phyloP scores from a whole-genome alignment of 2,329 filamentous ascomycete genomes.

The Ophiocordyceps camponoti-rufipedis region DNA sequence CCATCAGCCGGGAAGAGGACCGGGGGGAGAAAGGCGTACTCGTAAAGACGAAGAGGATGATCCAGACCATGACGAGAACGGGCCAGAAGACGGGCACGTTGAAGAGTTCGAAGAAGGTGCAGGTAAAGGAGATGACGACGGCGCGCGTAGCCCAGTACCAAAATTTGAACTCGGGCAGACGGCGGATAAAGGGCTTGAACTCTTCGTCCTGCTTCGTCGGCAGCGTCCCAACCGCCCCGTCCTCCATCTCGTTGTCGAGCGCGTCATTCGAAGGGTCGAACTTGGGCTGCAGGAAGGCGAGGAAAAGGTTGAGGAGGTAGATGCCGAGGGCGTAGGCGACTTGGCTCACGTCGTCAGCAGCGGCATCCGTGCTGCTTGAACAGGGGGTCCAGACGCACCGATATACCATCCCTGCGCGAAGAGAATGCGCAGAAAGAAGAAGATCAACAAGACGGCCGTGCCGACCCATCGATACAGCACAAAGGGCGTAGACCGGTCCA shows the following conservation, averaged over 20 bases:
- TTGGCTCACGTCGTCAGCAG: constrained; percentile 15
- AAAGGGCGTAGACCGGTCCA: constrained; percentile 86
- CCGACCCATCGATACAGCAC: constrained; percentile 78
- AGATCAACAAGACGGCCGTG: constrained; percentile 54
- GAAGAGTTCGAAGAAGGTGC: constrained; percentile 87
- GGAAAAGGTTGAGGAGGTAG: constrained; percentile 97
- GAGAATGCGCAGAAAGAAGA: constrained; percentile 83
- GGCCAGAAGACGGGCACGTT: constrained; percentile 99
- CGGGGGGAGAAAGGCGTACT: constrained; percentile 39
- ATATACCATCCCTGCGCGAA: constrained; percentile 98
- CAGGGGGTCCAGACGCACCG: constrained; percentile 34
- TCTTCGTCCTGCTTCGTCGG: constrained; percentile 95
- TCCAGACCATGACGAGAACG: constrained; percentile 94
- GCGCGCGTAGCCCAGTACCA: constrained; percentile 93
- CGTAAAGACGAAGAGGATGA: constrained; percentile 88
- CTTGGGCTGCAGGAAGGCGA: constrained; percentile 94
- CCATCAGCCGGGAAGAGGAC: not conserved
- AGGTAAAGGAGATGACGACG: constrained; percentile 63
- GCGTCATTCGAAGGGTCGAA: constrained; percentile 91
- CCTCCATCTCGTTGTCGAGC: constrained; percentile 89
- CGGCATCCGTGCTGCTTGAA: not conserved
- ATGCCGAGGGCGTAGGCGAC: constrained; percentile 96
- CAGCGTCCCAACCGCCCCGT: constrained; percentile 63
- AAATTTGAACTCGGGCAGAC: constrained; percentile 98
- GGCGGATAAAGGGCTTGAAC: constrained; percentile 90